Evolutionary conservation across 2,329 filamentous ascomycete genomes (phyloP).

Genomic region (Dactylella cylindrospora): DNA sequence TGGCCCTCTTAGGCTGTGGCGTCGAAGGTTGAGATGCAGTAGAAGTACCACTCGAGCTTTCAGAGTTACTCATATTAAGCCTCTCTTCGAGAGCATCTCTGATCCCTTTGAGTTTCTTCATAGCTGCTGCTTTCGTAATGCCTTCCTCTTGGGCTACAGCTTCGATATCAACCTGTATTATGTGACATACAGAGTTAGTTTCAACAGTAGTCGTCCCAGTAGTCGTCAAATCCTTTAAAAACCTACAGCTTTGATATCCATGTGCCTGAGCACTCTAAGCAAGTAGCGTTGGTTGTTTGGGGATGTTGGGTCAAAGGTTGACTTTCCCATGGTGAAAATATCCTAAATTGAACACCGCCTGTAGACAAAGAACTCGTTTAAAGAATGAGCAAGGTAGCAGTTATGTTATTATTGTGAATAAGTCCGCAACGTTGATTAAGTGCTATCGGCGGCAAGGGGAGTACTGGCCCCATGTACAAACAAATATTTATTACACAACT

Average conservation of each 20-base stretch:
- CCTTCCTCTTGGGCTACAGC: conserved; percentile 9
- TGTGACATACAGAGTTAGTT: too few relatives aligned
- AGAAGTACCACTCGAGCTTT: neutral
- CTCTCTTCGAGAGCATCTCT: conserved; percentile 4
- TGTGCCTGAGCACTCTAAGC: conserved; percentile 9
- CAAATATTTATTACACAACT: too few relatives aligned
- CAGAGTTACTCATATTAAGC: neutral
- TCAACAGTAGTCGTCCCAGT: neutral
- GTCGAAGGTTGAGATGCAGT: neutral
- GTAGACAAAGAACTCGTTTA: too few relatives aligned
- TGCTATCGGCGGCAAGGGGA: too few relatives aligned
- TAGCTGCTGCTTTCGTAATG: neutral
- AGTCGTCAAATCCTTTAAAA: too few relatives aligned
- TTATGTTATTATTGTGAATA: too few relatives aligned
- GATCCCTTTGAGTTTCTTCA: conserved; percentile 15
- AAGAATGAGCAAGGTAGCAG: too few relatives aligned
- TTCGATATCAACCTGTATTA: conserved; percentile 5
- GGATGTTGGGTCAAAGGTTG: conserved; percentile 10
- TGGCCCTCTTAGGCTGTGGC: neutral
- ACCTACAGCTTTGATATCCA: conserved; percentile 10
- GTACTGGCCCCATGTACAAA: too few relatives aligned
- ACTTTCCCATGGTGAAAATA: conserved; percentile 6
- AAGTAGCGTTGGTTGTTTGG: conserved; percentile 7
- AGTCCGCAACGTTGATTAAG: too few relatives aligned
- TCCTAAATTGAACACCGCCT: too few relatives aligned